These are phyloP conservation scores for Pseudopyrenochaeta lycopersici DNA, from an alignment of 2,329 filamentous ascomycete species.

Conservation along the genomic window DNA sequence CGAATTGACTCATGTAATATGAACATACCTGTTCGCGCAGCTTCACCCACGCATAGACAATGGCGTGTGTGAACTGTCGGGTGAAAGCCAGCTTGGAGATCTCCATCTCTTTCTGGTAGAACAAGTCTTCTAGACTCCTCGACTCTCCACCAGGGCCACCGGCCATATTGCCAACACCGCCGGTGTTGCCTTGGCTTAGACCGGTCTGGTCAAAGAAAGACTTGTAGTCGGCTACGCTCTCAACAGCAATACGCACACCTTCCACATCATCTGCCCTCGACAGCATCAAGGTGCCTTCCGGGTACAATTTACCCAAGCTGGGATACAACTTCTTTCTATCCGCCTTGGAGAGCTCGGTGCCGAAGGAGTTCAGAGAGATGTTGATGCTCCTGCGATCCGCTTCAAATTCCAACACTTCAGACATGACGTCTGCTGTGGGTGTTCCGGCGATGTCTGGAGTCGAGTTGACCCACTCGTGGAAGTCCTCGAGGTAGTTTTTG, in stretches of 20 bases:
- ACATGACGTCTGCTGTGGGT: conserved; percentile 93
- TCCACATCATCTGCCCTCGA: conserved; percentile 95
- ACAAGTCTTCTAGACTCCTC: conserved; percentile 94
- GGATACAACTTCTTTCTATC: conserved; percentile 98
- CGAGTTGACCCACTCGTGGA: conserved; percentile 92
- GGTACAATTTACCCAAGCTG: conserved; percentile 87
- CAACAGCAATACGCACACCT: conserved; percentile 90
- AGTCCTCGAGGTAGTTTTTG: conserved; percentile 99
- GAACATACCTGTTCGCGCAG: conserved; percentile 87
- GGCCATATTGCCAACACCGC: conserved; percentile 83
- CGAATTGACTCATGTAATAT: neutral
- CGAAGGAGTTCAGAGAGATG: conserved; percentile 98
- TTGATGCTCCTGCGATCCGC: conserved; percentile 97
- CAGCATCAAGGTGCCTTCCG: conserved; percentile 93
- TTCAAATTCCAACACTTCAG: conserved; percentile 94
- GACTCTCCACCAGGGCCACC: conserved; percentile 81
- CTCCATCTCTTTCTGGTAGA: conserved; percentile 99
- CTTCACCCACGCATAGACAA: conserved; percentile 98
- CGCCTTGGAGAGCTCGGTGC: conserved; percentile 91
- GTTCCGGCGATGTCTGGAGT: conserved; percentile 86
- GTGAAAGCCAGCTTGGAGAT: conserved; percentile 95
- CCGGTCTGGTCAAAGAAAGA: conserved; percentile 93
- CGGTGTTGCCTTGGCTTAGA: conserved; percentile 75
- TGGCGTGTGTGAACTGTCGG: conserved; percentile 90
- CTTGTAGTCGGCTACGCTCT: conserved; percentile 93